Base-by-base conservation (phyloP, 2,329 filamentous ascomycete genomes). In the Pestalotiopsis sp. region DNA sequence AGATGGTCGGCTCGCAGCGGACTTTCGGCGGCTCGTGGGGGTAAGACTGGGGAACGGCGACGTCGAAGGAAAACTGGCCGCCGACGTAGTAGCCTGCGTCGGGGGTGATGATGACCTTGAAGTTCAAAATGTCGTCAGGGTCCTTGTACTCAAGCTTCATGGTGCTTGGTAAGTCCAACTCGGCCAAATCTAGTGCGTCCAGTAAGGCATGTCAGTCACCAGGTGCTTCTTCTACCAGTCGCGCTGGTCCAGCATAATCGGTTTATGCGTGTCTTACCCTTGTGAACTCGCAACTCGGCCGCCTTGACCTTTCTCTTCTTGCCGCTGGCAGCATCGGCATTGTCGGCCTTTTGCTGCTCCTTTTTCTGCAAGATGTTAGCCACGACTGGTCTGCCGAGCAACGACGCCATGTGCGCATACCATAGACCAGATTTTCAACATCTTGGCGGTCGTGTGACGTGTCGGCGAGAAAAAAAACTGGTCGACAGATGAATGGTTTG, bases 391-490 rank as follows among this genome's bases (percentile, higher is more conserved):
- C 20, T 17, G 23, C 45, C n/a, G 23, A 27, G 12, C 9, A 3
- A 12, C 25, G 12, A 17, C 11, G 52, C 27, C 20, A 27, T 38
- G 27, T 13, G 4, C 7, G 41, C 87, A 65, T 86, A 97, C 94
- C 95, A 98, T 97, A 77, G 94, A 97, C 96, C 95, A 98, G 86
- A 98, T 98, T 86, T 98, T 98, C 87, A 98, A 88, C 96, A 98
- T 98, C 79, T 85, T 95, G 84, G 73, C 76, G 72, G 70, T 69
- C 65, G 61, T 67, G 17, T 27, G 31, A 23, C 39, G 36, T 66
- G 14, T n/a, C 25, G 36, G 17, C 52, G 55, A 38, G 23, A 6
- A 27, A 5, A 45, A 52, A 41, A 14, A 5, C 27, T 66, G 64
- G 3, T 41, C 17, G 36, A 27, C 36, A n/a, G 14, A n/a, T 45